Conservation (phyloP, 2,329 filamentous ascomycete species). For the Stenocarpella maydis region DNA sequence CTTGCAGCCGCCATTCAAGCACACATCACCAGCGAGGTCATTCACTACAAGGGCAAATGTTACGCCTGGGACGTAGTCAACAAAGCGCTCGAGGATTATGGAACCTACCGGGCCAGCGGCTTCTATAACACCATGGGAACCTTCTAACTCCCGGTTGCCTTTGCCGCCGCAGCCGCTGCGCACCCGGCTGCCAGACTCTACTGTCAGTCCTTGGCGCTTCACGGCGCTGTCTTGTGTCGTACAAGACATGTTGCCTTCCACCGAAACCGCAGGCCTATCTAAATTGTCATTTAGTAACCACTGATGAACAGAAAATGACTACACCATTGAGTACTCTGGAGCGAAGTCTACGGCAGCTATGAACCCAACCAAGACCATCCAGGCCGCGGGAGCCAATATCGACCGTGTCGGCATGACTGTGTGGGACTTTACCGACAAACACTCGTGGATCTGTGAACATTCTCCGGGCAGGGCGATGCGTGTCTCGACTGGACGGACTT, state of each 20-base stretch:
- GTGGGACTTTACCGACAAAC: slow-evolving; percentile 46
- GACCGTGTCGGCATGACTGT: slow-evolving; percentile 67
- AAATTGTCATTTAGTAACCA: not conserved
- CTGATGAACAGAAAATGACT: slow-evolving; percentile 47
- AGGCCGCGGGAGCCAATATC: slow-evolving; percentile 60
- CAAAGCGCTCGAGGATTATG: slow-evolving; percentile 68
- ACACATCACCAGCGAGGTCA: slow-evolving; percentile 67
- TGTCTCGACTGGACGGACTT: slow-evolving; percentile 48
- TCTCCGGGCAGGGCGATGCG: slow-evolving; percentile 49
- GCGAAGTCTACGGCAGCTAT: slow-evolving; percentile 55
- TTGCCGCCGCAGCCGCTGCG: slow-evolving; percentile 61
- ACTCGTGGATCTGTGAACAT: slow-evolving; percentile 45
- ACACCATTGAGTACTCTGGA: slow-evolving; percentile 64
- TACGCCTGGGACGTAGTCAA: slow-evolving; percentile 74
- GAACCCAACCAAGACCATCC: slow-evolving; percentile 54
- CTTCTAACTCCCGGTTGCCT: slow-evolving; percentile 65
- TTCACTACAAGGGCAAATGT: slow-evolving; percentile 66
- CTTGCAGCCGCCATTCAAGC: slow-evolving; percentile 62
- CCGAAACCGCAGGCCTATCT: not conserved
- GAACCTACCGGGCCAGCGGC: slow-evolving; percentile 58
- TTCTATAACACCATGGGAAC: slow-evolving; percentile 65
- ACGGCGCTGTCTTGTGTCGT: not conserved
- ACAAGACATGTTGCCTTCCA: no score
- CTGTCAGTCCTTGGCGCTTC: slow-evolving; percentile 38
- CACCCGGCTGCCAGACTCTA: slow-evolving; percentile 65